These are phyloP conservation scores for Penicillium palitans DNA, from an alignment of 2,329 filamentous ascomycete genomes.

Conservation along the genomic window DNA sequence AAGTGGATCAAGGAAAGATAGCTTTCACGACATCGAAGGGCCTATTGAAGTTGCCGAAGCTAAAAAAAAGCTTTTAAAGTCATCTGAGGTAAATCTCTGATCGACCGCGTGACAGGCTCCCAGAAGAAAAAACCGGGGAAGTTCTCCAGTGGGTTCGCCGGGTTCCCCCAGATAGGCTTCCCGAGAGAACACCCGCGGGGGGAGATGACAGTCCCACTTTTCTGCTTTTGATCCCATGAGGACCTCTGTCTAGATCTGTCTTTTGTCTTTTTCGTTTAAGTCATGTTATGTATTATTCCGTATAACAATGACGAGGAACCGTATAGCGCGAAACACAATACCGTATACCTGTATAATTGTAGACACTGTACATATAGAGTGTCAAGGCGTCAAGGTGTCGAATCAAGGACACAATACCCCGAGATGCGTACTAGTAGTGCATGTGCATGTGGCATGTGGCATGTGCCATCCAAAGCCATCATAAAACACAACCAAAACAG, in stretches of 20 bases:
- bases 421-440: no score
- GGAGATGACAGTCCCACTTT: background rate
- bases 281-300: constrained; percentile 10
- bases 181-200: constrained; percentile 5
- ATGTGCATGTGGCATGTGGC: background rate
- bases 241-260: constrained; percentile 13
- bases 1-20: background rate
- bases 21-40: background rate
- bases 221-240: background rate
- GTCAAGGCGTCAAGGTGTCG: background rate
- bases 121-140: constrained; percentile 4
- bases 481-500: background rate
- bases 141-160: background rate
- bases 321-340: constrained; percentile 24
- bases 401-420: background rate
- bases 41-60: background rate
- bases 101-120: constrained; percentile 1
- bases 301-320: constrained; percentile 25
- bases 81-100: constrained; percentile 13
- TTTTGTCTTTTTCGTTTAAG: background rate
- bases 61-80: background rate
- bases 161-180: constrained; percentile 29
- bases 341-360: constrained; percentile 1
- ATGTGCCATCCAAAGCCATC: background rate
- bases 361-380: background rate